Evolutionary conservation across 345 rosid species (phyloP).

Genomic region (Citrus hindsii): DNA sequence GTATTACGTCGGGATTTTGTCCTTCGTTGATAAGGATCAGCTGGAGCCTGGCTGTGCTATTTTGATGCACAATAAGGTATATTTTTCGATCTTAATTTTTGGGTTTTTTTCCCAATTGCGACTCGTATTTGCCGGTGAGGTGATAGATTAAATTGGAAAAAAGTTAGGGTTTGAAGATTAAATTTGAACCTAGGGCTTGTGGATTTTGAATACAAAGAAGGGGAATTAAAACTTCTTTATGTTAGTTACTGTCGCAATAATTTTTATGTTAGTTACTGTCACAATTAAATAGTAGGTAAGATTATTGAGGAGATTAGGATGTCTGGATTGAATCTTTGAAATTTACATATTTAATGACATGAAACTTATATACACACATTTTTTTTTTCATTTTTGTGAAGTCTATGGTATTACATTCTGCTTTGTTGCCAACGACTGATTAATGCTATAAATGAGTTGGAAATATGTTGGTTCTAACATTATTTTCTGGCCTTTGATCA

Average conservation of each 20-base stretch:
- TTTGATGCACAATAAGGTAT: conserved; percentile 93
- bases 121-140: too few species aligned
- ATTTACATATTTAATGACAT: not conserved
- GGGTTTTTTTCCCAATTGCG: not conserved
- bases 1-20: conserved; percentile 85
- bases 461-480: not conserved
- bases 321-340: not conserved
- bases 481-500: conserved; percentile 17
- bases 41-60: conserved; percentile 98
- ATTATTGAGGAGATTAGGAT: not conserved
- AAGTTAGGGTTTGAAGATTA: not conserved
- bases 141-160: not conserved
- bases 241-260: too few species aligned
- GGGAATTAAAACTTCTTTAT: not conserved
- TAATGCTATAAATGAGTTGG: not conserved
- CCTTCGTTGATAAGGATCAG: conserved; percentile 97
- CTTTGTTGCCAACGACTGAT: not conserved
- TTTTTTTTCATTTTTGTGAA: not conserved
- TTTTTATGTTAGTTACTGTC: not conserved
- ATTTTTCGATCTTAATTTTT: not conserved
- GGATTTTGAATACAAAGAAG: not conserved
- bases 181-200: not conserved
- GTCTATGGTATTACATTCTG: not conserved
- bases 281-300: not conserved
- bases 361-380: not conserved